Evolutionary conservation across 192 early-diverging fungal species (phyloP), one percentile per base, ranked within the genome.

Genomic region (Linnemannia exigua): DNA sequence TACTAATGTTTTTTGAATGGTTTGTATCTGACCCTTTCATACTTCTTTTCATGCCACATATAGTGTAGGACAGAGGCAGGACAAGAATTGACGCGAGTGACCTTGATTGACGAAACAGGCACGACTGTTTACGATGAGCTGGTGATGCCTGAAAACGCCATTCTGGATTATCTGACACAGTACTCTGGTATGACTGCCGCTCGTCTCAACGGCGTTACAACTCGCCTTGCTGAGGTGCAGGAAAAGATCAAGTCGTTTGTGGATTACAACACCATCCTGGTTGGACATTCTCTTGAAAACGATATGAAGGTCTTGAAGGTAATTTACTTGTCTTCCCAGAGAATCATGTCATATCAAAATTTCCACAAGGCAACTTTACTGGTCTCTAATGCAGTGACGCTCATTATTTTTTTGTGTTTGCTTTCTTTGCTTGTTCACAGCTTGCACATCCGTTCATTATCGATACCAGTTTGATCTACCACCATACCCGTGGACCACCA

Each of bases 301-400:
- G 95, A 96, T 86, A 82, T 96, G 75, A 91, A 88, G 16, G 94
- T 93, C 0, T 79, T 96, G 67, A 85, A 91, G 79, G 87, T 88
- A 81, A 31, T n/a, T n/a, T n/a, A n/a, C n/a, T n/a, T n/a, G n/a
- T n/a, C n/a, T n/a, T n/a, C n/a, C n/a, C n/a, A n/a, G n/a, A n/a
- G n/a, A n/a, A n/a, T n/a, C n/a, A n/a, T n/a, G n/a, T n/a, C n/a
- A n/a, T n/a, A n/a, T n/a, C n/a, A n/a, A n/a, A n/a, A n/a, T n/a
- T n/a, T n/a, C n/a, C n/a, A n/a, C n/a, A n/a, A n/a, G n/a, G n/a
- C n/a, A n/a, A n/a, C n/a, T n/a, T n/a, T n/a, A n/a, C n/a, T n/a
- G n/a, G n/a, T n/a, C n/a, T n/a, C n/a, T n/a, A n/a, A n/a, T n/a
- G n/a, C n/a, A n/a, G n/a, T n/a, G n/a, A n/a, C n/a, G n/a, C n/a